phyloP scores from a whole-genome alignment of 208 protist genomes.

The Histomonas meleagridis region DNA sequence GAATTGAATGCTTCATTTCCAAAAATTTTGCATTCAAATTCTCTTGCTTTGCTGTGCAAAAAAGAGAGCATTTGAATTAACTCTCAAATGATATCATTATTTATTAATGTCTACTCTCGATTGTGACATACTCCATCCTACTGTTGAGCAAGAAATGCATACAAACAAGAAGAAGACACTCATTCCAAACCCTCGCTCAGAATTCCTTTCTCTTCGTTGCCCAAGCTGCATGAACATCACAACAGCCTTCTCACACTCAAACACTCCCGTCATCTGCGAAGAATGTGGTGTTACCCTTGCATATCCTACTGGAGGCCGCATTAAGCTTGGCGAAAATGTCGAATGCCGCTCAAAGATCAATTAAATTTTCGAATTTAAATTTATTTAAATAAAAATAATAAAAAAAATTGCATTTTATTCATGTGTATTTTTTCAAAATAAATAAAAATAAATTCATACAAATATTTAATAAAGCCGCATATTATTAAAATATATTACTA shows the following conservation, averaged over 20 bases:
- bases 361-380: too few species aligned
- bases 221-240: neutral
- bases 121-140: neutral
- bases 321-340: neutral
- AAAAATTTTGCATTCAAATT: too few species aligned
- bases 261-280: neutral
- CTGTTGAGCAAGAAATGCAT: neutral
- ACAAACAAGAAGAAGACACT: constrained; percentile 11
- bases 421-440: too few species aligned
- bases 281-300: neutral
- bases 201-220: constrained; percentile 27
- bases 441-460: too few species aligned
- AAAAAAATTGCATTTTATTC: too few species aligned
- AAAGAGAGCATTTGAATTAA: too few species aligned
- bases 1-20: too few species aligned
- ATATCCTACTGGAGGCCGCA: neutral
- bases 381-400: too few species aligned
- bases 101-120: neutral
- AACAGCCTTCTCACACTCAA: constrained; percentile 15
- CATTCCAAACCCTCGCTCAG: constrained; percentile 13
- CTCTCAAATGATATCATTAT: too few species aligned
- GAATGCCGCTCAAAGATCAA: neutral
- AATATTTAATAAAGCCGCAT: too few species aligned
- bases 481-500: too few species aligned
- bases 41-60: too few species aligned